Base-by-base conservation (phyloP, 2,329 filamentous ascomycete species). In the Apiospora arundinis region DNA sequence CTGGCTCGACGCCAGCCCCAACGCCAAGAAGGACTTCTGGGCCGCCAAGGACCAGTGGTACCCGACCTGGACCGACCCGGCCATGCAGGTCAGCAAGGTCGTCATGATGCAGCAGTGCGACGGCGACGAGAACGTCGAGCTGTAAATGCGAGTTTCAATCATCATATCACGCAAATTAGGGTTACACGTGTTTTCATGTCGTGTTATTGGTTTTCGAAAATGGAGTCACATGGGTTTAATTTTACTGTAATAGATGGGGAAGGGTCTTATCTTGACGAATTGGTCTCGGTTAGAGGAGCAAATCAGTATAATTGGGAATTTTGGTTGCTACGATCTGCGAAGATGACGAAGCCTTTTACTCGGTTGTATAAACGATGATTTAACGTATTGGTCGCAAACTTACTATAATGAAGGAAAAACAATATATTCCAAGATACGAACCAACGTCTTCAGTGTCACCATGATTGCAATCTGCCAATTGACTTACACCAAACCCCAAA, bases 11-110 rank as follows among this genome's bases (percentile, higher is more conserved):
- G 83, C 80, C 21, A 91, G 89, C 69, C 80, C 85, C 1, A 91
- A 88, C 14, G 93, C 93, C 9, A 89, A 87, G 81, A 89, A 88
- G 76, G 93, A 95, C 78, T 97, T 97, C 80, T 96, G 93, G 93
- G 83, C 91, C 23, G 87, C 90, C 0, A 86, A 87, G 66, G 83
- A 90, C 70, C 74, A 83, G 40, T 95, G 93, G 93, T 82, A 87
- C 63, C 89, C 91, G 5, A 94, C 92, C 0, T 95, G 93, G 93
- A 88, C 87, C 72, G 84, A 87, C 75, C 91, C 91, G 1, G 86
- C 90, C 77, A 88, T 95, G 86, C 86, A 92, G 78, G 83, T 95
- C 37, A 91, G 88, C 79, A 90, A 88, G 74, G 92, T 95, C 28
- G 85, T 89, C 73, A 93, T 94, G 85, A 87, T 87, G 89, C 89